phyloP scores from a whole-genome alignment of 202 grass and related monocot genomes.

The Sporobolus alterniflorus region DNA sequence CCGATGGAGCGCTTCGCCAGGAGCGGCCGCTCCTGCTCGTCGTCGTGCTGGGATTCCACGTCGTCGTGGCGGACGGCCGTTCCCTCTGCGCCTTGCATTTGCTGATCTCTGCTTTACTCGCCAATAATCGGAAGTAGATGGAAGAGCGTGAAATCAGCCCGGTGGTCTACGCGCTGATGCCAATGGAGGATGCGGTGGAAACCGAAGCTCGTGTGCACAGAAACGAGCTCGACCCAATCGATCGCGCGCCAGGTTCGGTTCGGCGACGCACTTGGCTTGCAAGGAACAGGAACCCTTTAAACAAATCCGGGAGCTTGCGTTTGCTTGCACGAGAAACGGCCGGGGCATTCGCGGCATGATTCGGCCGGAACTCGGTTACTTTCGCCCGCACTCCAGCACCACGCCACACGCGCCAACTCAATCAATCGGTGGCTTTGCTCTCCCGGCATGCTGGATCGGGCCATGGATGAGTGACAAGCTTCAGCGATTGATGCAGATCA shows the following conservation, averaged over 20 bases:
- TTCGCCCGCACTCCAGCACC: conserved; percentile 21
- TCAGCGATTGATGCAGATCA: neutral
- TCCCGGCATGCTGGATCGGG: too few relatives aligned
- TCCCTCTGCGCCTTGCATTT: neutral
- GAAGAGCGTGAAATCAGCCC: conserved; percentile 75
- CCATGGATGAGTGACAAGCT: neutral
- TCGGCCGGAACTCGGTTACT: conserved; percentile 28
- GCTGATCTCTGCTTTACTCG: neutral
- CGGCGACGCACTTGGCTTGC: conserved; percentile 59
- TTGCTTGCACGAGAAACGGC: conserved; percentile 45
- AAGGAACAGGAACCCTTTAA: conserved; percentile 51
- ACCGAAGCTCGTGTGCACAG: too few relatives aligned
- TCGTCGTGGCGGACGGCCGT: neutral
- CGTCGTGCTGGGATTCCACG: too few relatives aligned
- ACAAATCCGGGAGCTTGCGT: conserved; percentile 17
- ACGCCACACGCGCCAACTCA: neutral
- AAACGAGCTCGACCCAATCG: too few relatives aligned
- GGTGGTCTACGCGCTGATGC: conserved; percentile 54
- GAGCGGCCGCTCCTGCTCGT: conserved; percentile 43
- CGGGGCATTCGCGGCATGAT: conserved; percentile 17
- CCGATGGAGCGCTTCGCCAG: conserved; percentile 45
- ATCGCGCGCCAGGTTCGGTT: too few relatives aligned
- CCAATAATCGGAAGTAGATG: conserved; percentile 53
- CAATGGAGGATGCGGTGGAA: too few relatives aligned
- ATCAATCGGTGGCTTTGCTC: too few relatives aligned